Conservation (phyloP, 108 stramenopile genomes). For the Skeletonema costatum region DNA sequence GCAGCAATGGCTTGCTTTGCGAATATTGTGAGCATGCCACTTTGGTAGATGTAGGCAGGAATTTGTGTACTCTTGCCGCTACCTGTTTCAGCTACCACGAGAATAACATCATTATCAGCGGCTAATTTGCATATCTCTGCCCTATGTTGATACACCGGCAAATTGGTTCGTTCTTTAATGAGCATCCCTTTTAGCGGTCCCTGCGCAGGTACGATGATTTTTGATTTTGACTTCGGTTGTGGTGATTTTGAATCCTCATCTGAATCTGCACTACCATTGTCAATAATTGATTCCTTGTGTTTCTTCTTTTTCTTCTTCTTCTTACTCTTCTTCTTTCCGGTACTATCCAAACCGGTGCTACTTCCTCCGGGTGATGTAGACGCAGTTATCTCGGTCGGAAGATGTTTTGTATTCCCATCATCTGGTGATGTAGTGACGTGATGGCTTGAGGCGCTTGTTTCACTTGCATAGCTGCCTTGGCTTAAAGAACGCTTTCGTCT, state of each 20-base stretch:
- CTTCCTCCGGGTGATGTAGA: not conserved
- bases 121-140: constrained; percentile 54
- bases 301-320: constrained; percentile 26
- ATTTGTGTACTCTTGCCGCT: constrained; percentile 87
- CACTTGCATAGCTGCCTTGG: constrained; percentile 19
- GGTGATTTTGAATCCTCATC: constrained; percentile 20
- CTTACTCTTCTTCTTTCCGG: constrained; percentile 18
- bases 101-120: constrained; percentile 57
- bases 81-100: constrained; percentile 82
- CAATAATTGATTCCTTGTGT: constrained; percentile 8
- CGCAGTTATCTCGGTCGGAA: not conserved
- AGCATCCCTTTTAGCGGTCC: constrained; percentile 56
- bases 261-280: not conserved
- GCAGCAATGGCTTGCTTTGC: constrained; percentile 9
- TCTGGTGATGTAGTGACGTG: not conserved
- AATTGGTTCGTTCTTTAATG: constrained; percentile 34
- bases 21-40: constrained; percentile 30
- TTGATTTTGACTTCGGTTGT: constrained; percentile 62
- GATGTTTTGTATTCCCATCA: not conserved
- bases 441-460: not conserved
- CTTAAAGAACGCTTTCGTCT: constrained; percentile 16
- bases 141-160: constrained; percentile 75
- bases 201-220: constrained; percentile 32
- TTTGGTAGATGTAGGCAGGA: constrained; percentile 70
- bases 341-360: not conserved